Conservation (phyloP, 306 rosid species). For the Senna siamea region DNA sequence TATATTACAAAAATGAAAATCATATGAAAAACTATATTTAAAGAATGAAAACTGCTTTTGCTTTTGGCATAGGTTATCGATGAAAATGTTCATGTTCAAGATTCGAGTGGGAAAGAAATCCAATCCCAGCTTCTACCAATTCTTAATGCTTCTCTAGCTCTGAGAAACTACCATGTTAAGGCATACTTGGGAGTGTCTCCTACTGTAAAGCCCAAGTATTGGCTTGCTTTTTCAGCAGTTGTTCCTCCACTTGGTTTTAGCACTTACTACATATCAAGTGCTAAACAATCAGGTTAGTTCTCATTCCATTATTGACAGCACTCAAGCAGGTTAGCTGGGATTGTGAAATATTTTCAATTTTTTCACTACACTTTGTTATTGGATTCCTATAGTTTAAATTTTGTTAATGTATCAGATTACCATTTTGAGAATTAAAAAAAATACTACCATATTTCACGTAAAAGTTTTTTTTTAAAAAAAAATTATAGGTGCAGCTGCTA, state of each 20-base stretch:
- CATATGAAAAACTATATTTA: too few species aligned
- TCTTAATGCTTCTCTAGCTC: constrained; percentile 46
- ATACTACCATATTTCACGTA: neutral
- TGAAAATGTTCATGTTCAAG: constrained; percentile 64
- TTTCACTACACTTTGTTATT: too few species aligned
- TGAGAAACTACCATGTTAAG: constrained; percentile 54
- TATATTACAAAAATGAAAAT: too few species aligned
- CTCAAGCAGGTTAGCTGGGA: neutral
- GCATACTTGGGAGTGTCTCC: constrained; percentile 74
- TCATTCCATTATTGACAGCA: constrained; percentile 12
- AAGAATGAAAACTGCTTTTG: constrained; percentile 7
- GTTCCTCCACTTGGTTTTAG: constrained; percentile 92
- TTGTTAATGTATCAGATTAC: too few species aligned
- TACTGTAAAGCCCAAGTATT: constrained; percentile 58
- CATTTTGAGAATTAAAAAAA: too few species aligned
- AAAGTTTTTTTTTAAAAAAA: neutral
- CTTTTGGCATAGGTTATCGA: constrained; percentile 59
- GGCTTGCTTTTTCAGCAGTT: constrained; percentile 79
- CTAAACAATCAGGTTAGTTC: constrained; percentile 48
- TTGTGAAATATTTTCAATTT: too few species aligned
- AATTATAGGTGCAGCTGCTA: constrained; percentile 45
- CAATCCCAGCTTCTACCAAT: constrained; percentile 81
- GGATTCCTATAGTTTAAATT: too few species aligned
- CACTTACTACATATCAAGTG: constrained; percentile 66
- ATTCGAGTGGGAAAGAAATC: constrained; percentile 66